Evolutionary conservation across 805 yeast genomes (phyloP).

Genomic region (Cyberlindnera japonica): DNA sequence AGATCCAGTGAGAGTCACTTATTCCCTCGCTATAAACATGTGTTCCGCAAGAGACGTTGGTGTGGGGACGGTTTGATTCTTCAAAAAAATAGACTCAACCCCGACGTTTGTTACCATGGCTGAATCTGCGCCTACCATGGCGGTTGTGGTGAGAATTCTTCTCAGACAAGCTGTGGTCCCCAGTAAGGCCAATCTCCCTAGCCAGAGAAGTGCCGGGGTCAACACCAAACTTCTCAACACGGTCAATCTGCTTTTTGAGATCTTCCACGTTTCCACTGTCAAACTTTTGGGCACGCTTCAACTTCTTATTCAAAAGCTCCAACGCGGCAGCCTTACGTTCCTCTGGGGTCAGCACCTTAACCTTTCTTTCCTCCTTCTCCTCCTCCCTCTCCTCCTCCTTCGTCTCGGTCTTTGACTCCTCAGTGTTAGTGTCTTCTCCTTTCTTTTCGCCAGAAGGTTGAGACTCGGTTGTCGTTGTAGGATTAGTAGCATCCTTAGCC

Average conservation of each 20-base stretch:
- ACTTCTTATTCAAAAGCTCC: constrained; percentile 61
- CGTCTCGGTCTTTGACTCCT: constrained; percentile 4
- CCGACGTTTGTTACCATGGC: constrained; percentile 1
- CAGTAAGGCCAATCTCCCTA: constrained; percentile 54
- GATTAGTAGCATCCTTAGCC: too few species aligned
- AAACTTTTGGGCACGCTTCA: constrained; percentile 73
- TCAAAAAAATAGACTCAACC: neutral
- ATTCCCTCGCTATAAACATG: too few species aligned
- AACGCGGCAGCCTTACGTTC: constrained; percentile 67
- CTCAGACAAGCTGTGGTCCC: neutral
- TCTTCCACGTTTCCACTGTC: constrained; percentile 48
- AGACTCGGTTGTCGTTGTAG: too few species aligned
- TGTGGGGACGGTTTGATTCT: too few species aligned
- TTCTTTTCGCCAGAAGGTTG: too few species aligned
- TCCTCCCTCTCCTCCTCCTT: constrained; percentile 12
- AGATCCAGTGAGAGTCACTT: too few species aligned
- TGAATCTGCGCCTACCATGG: constrained; percentile 2
- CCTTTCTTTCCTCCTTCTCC: constrained; percentile 28
- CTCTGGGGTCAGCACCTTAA: constrained; percentile 51
- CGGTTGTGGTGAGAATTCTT: neutral
- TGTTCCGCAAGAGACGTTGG: too few species aligned
- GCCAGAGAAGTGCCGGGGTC: constrained; percentile 64
- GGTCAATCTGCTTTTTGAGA: constrained; percentile 55
- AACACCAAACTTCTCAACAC: constrained; percentile 84
- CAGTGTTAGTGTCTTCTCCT: too few species aligned